phyloP scores from a whole-genome alignment of 2,329 filamentous ascomycete species.

The Hawksworthiomyces lignivorus region DNA sequence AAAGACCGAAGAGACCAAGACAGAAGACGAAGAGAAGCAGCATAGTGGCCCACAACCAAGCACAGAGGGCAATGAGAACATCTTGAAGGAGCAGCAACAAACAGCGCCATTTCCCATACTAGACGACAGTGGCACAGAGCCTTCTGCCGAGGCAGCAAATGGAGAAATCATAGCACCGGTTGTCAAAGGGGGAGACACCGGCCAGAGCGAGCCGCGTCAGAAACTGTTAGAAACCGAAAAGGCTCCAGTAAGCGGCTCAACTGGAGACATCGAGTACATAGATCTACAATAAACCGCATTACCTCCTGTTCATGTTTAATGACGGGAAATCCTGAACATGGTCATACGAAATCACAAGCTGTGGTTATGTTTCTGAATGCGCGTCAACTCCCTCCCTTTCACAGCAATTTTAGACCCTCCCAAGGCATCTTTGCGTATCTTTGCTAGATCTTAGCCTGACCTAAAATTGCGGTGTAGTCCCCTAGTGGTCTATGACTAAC shows the following conservation, averaged over 20 bases:
- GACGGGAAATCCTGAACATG: too few relatives aligned
- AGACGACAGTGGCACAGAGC: too few relatives aligned
- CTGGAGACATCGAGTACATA: not conserved
- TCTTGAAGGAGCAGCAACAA: not conserved
- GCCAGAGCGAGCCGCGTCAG: not conserved
- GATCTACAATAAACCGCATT: not conserved
- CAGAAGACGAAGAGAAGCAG: not conserved
- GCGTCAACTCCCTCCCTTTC: too few relatives aligned
- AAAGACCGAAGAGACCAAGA: conserved; percentile 19
- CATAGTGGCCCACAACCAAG: not conserved
- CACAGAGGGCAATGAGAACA: conserved; percentile 3
- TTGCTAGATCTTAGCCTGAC: too few relatives aligned
- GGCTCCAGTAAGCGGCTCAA: not conserved
- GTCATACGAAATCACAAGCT: too few relatives aligned
- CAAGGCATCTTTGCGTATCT: too few relatives aligned
- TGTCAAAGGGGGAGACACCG: not conserved
- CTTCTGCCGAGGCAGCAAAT: not conserved
- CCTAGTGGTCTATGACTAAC: too few relatives aligned
- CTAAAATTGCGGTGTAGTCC: too few relatives aligned
- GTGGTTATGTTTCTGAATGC: too few relatives aligned
- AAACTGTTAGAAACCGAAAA: not conserved
- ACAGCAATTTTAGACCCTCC: too few relatives aligned
- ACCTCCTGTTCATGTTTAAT: too few relatives aligned
- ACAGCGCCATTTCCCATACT: not conserved
- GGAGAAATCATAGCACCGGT: not conserved